Evolutionary conservation across 2,329 filamentous ascomycete genomes (phyloP).

Genomic region (Sporothrix dimorphospora): DNA sequence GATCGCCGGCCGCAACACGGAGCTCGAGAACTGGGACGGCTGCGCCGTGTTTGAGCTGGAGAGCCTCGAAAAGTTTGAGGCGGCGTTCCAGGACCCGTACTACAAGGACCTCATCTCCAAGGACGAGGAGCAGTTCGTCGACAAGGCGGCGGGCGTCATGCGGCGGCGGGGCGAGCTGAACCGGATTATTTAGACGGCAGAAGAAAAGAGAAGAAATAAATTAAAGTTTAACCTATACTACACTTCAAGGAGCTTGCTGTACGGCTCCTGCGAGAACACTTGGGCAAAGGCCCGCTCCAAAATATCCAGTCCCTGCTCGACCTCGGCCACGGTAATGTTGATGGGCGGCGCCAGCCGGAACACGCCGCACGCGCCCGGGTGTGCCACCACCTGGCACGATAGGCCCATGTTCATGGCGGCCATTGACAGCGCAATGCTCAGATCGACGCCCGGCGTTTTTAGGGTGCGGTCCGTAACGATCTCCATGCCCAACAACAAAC

Average conservation of each 20-base stretch:
- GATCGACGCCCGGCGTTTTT: constrained; percentile 34
- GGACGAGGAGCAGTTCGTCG: constrained; percentile 40
- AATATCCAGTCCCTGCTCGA: neutral
- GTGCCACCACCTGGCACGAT: constrained; percentile 60
- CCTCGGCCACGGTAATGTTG: neutral
- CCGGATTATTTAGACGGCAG: constrained; percentile 33
- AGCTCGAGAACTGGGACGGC: constrained; percentile 39
- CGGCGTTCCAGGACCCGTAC: constrained; percentile 41
- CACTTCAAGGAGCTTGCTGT: neutral
- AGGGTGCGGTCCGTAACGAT: constrained; percentile 47
- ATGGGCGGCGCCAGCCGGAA: constrained; percentile 57
- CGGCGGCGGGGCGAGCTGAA: constrained; percentile 35
- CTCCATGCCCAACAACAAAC: constrained; percentile 61
- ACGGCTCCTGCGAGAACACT: neutral
- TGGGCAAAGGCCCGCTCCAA: neutral
- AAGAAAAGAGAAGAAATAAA: neutral
- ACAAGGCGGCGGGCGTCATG: constrained; percentile 38
- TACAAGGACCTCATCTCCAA: constrained; percentile 39
- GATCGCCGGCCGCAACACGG: constrained; percentile 23
- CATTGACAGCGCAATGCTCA: constrained; percentile 49
- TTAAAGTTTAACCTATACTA: neutral
- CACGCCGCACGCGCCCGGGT: constrained; percentile 58
- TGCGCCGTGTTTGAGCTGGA: constrained; percentile 41
- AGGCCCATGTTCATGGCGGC: constrained; percentile 49
- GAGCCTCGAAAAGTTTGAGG: constrained; percentile 37